These are phyloP conservation scores for Chrysoporthe puriensis DNA, from an alignment of 2,329 filamentous ascomycete genomes.

Conservation along the genomic window DNA sequence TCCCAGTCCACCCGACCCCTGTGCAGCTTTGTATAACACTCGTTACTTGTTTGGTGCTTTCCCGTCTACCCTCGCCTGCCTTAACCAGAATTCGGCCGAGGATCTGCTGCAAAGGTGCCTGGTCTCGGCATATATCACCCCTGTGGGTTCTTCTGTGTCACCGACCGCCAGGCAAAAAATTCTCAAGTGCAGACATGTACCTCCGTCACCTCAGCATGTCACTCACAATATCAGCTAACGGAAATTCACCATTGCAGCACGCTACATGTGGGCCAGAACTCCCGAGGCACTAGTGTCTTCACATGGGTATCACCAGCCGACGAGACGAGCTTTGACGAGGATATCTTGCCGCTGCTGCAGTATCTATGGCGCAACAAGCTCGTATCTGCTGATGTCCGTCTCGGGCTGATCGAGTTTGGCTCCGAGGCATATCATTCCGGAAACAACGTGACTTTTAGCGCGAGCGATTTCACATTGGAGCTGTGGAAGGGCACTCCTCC, in stretches of 20 bases:
- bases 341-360: conserved; percentile 38
- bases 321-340: conserved; percentile 36
- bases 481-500: conserved; percentile 30
- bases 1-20: conserved; percentile 6
- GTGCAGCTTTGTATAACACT: not conserved
- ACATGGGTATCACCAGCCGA: conserved; percentile 36
- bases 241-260: conserved; percentile 29
- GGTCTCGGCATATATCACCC: conserved; percentile 13
- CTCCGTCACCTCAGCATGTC: not conserved
- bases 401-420: conserved; percentile 39
- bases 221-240: not conserved
- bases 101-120: conserved; percentile 8
- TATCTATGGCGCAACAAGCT: conserved; percentile 37
- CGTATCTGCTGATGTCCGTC: conserved; percentile 34
- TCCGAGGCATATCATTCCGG: conserved; percentile 37
- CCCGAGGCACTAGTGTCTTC: conserved; percentile 37
- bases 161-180: conserved; percentile 1
- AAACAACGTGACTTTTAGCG: conserved; percentile 38
- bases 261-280: conserved; percentile 37
- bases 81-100: conserved; percentile 21
- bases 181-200: not conserved
- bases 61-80: not conserved
- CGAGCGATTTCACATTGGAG: conserved; percentile 34
- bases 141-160: conserved; percentile 1
- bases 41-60: not conserved